Evolutionary conservation across 495 filamentous ascomycete species (phyloP).

Genomic region (Penicillium samsonianum): DNA sequence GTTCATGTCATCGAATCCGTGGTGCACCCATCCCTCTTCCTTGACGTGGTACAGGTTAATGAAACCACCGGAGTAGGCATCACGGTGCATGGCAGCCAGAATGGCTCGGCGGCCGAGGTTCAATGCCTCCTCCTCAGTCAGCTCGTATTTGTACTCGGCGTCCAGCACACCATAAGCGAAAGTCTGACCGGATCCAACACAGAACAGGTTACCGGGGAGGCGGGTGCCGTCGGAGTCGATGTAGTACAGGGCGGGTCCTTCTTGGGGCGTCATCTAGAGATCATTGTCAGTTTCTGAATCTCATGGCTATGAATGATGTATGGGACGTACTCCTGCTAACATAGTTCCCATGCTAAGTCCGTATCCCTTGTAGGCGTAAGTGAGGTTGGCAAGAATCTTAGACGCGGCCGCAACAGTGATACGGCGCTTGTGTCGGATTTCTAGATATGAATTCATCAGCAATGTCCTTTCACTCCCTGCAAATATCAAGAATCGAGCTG

Average conservation of each 20-base stretch:
- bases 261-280: slow-evolving; percentile 69
- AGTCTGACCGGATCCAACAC: slow-evolving; percentile 96
- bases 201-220: slow-evolving; percentile 91
- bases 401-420: slow-evolving; percentile 96
- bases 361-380: slow-evolving; percentile 98
- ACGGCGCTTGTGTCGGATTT: slow-evolving; percentile 97
- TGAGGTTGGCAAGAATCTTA: slow-evolving; percentile 97
- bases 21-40: slow-evolving; percentile 97
- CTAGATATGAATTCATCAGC: slow-evolving; percentile 25
- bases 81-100: slow-evolving; percentile 94
- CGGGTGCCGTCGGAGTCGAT: slow-evolving; percentile 97
- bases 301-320: not conserved
- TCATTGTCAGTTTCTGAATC: slow-evolving; percentile 4
- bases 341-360: slow-evolving; percentile 98
- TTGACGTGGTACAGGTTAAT: slow-evolving; percentile 99
- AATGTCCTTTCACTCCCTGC: not conserved
- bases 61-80: slow-evolving; percentile 96
- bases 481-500: not conserved
- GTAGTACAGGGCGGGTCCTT: slow-evolving; percentile 98
- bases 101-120: slow-evolving; percentile 89
- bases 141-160: slow-evolving; percentile 87
- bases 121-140: slow-evolving; percentile 82
- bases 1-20: slow-evolving; percentile 93
- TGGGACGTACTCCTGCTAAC: slow-evolving; percentile 79
- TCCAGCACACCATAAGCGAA: slow-evolving; percentile 98